Percentiles rank a stretch among this genome's conserved stretches.
phyloP scores from a whole-genome alignment of 1,284 basidiomycete species.

The Ganoderma lingzhi region DNA sequence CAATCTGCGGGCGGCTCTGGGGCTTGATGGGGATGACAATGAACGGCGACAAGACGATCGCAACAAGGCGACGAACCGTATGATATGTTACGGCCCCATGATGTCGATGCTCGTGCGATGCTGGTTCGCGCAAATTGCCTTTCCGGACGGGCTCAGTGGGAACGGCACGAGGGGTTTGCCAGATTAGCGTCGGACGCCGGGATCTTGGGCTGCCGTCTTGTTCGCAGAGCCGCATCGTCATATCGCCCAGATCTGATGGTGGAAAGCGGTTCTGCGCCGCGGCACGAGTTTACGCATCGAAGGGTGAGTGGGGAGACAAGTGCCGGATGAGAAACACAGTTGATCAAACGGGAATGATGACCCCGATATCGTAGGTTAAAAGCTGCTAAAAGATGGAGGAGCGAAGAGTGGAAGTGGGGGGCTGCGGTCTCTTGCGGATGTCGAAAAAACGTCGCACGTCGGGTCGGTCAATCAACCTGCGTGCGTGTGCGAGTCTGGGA shows the following conservation, averaged over 20 bases:
- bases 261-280: neutral
- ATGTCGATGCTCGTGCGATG: conserved; percentile 4
- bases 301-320: neutral
- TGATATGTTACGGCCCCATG: neutral
- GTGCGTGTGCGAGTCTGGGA: neutral
- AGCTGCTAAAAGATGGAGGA: neutral
- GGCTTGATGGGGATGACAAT: neutral
- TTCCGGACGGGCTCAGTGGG: conserved; percentile 6
- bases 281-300: neutral
- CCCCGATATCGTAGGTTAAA: conserved; percentile 1
- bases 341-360: conserved; percentile 6
- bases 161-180: conserved; percentile 8
- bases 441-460: neutral
- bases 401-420: no score
- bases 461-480: neutral
- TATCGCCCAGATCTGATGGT: conserved; percentile 3
- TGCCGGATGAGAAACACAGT: neutral
- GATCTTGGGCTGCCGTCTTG: conserved; percentile 9
- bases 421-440: neutral
- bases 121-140: conserved; percentile 1
- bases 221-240: conserved; percentile 6
- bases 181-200: conserved; percentile 17
- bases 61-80: neutral
- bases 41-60: neutral
- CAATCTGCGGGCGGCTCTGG: neutral